phyloP scores from a whole-genome alignment of 306 rosid genomes.

The Spatholobus suberectus region DNA sequence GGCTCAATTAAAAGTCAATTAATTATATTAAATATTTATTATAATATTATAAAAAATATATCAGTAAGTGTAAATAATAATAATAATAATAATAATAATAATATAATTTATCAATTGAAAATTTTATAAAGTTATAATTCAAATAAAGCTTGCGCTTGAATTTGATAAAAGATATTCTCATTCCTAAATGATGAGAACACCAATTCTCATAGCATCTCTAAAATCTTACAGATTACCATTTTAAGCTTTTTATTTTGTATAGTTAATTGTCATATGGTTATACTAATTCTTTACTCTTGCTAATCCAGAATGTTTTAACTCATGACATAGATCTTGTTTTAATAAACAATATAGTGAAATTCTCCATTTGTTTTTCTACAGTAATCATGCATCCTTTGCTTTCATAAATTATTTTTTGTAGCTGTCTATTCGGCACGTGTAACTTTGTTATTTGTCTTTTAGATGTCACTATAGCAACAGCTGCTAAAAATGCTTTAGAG shows the following conservation, averaged over 20 bases:
- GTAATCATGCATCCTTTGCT: neutral
- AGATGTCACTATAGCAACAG: conserved; percentile 70
- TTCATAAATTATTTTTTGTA: no score
- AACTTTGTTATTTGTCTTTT: neutral
- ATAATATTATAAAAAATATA: no score
- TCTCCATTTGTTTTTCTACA: neutral
- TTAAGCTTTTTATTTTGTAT: neutral
- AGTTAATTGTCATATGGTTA: neutral
- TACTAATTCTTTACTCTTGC: neutral
- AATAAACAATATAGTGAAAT: neutral
- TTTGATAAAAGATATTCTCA: no score
- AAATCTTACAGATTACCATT: neutral
- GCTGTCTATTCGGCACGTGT: neutral
- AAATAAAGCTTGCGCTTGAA: no score
- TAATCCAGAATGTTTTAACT: neutral
- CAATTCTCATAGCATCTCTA: no score
- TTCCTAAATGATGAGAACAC: no score
- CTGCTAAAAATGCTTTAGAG: conserved; percentile 82
- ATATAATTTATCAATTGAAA: no score
- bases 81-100: no score
- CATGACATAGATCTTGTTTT: neutral
- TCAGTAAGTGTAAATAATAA: no score
- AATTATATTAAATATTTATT: no score
- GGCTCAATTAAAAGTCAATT: no score
- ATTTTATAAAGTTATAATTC: no score